A percentile compares a stretch with the other conserved stretches of the same genome.
Conservation (phyloP, 768 basidiomycete species). For the Lyophyllum shimeji region DNA sequence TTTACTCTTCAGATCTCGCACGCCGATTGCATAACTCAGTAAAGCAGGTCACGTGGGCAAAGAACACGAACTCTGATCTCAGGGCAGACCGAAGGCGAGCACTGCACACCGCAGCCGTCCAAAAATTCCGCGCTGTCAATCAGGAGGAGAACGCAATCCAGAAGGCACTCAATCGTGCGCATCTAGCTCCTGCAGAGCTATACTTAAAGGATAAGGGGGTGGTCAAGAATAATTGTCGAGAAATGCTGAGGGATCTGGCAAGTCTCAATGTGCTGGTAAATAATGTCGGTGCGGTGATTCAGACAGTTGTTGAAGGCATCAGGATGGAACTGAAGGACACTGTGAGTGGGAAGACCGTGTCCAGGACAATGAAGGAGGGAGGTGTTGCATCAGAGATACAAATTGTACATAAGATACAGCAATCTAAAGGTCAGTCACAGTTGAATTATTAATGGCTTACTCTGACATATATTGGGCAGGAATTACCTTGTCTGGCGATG, state of each 20-base stretch:
- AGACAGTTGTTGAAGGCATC: background rate
- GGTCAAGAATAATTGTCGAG: background rate
- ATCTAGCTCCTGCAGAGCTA: background rate
- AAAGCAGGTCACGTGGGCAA: background rate
- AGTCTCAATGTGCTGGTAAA: background rate
- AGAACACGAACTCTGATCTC: background rate
- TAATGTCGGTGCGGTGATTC: background rate
- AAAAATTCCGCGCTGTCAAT: background rate
- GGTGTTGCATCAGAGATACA: background rate
- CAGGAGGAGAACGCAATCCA: background rate
- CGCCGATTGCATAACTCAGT: background rate
- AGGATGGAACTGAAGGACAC: background rate
- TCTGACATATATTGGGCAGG: background rate
- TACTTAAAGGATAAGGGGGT: background rate
- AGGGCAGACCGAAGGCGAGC: background rate
- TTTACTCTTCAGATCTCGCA: background rate
- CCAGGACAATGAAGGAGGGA: background rate
- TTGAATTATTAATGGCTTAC: background rate
- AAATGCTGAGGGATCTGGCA: background rate
- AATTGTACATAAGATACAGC: background rate
- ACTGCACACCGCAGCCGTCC: background rate
- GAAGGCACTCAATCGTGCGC: background rate
- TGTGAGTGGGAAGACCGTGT: background rate
- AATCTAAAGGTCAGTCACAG: background rate
- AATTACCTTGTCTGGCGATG: background rate